Evolutionary conservation across 768 basidiomycete species (phyloP), one percentile per base, ranked within the genome.

Genomic region (Rhizopogon vinicolor): DNA sequence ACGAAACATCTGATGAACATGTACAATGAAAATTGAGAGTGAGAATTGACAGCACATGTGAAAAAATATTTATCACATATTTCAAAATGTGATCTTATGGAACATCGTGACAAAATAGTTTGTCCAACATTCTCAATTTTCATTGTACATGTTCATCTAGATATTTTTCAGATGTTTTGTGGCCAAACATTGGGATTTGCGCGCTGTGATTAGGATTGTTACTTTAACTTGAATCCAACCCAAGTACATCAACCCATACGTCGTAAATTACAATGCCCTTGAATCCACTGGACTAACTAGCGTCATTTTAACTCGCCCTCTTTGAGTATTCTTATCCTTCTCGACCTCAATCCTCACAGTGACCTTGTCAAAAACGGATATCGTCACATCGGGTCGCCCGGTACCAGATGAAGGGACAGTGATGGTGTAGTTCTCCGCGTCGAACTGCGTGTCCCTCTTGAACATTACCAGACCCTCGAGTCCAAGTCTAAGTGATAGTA

Each of bases 391-490:
- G 13, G 62, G 59, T 22, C 12, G 48, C 18, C 62, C 61, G 0
- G 57, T 51, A 2, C 63, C 60, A 3, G 68, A 60, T 7, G 72
- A 68, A 0, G 89, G 88, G 4, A 98, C 75, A 0, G 83, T 82
- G 51, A 98, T 82, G 1, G 83, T 84, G 67, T 96, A 98, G 61
- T 88, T 88, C 39, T 98, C 96, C 16, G 93, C 84, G 62, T 99
- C 93, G 65, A 94, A 98, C 51, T 86, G 80, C 53, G 84, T 89
- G 55, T 92, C 89, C 12, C 84, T 83, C 75, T 94, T 94, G 82
- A 99, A 98, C 64, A 85, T 92, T 57, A 99, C 86, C 28, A 99
- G 75, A 0, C 97, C 97, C 70, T 98, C 95, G 49, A 99, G 80
- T 4, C 96, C 96, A 51, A 97, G 80, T 66, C 94, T 96, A 63